Base-by-base conservation (phyloP, 106 monocot species). In the Dendrobium nobile region DNA sequence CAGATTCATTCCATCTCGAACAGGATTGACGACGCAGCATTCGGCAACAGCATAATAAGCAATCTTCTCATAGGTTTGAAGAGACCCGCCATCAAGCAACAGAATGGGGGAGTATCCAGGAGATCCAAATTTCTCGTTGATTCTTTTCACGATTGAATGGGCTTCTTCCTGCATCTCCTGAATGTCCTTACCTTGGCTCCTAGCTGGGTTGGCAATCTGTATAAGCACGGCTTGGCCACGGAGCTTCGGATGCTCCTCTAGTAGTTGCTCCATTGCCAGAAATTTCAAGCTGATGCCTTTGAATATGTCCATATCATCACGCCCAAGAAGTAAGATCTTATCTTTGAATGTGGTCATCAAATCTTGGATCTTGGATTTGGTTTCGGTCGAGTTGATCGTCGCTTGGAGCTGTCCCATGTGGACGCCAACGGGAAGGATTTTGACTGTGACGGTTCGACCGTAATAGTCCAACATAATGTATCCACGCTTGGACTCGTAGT, bases 281-380 rank as follows among this genome's bases (percentile, higher is more conserved):
- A 96, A 92, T 85, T 96, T 96, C 70, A 96, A 84, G n/a, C 93
- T 87, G 22, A 96, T 96, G 7, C 96, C 96, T 79, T 96, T 96
- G 79, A 96, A 94, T 54, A 90, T 70, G 59, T 96, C 96, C 85
- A 94, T 86, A 54, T 93, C 94, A 48, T 96, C 95, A 1, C 92
- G 80, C 0, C 95, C 95, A 3, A 95, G 81, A 26, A 95, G 37
- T 45, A 95, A 44, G 24, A 78, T 79, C 55, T 81, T 86, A 8
- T 78, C 92, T 67, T 56, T 59, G 51, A 72, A 95, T 26, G 15
- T 41, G 47, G 74, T 78, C 17, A 45, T 75, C 11, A 95, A 56
- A 72, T 89, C 84, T 24, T 20, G 73, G 22, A 85, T 56, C 72
- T 64, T 85, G 8, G 42, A 58, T 11, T 40, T 68, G 0, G 92